A percentile compares a stretch with the other conserved stretches of the same genome.
phyloP scores from a whole-genome alignment of 1,284 basidiomycete species.

The Malassezia restricta region DNA sequence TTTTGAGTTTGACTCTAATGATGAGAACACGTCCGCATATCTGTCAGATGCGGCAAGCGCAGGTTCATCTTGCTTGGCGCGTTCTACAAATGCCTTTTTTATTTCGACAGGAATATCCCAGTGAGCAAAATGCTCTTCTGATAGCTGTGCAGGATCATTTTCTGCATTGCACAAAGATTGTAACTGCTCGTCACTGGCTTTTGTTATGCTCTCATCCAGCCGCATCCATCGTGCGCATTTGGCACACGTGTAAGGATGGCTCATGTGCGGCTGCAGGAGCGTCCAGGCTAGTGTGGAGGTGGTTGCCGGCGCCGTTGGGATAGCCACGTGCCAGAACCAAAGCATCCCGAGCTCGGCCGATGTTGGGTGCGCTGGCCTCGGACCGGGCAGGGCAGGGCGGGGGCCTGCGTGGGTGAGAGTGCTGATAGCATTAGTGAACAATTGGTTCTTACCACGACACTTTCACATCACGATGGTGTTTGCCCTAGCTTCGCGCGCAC shows the following conservation, averaged over 20 bases:
- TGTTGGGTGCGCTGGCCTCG: slow-evolving; percentile 13
- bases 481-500: slow-evolving; percentile 17
- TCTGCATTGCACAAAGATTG: no score
- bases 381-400: slow-evolving; percentile 10
- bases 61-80: no score
- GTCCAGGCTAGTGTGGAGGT: not conserved
- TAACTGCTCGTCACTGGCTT: no score
- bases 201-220: not conserved
- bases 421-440: not conserved
- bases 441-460: not conserved
- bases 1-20: no score
- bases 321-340: slow-evolving; percentile 3
- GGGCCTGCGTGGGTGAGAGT: not conserved
- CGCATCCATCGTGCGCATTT: slow-evolving; percentile 23
- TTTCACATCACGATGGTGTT: slow-evolving; percentile 15
- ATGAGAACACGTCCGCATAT: not conserved
- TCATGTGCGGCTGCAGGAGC: not conserved
- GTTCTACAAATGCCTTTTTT: no score
- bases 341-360: slow-evolving; percentile 17
- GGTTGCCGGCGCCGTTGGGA: not conserved
- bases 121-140: no score
- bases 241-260: slow-evolving; percentile 25
- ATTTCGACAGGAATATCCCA: no score
- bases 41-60: not conserved
- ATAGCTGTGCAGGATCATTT: no score